Evolutionary conservation across 2,329 filamentous ascomycete genomes (phyloP), one percentile per base, ranked within the genome.

Genomic region (Penicillium sp.): DNA sequence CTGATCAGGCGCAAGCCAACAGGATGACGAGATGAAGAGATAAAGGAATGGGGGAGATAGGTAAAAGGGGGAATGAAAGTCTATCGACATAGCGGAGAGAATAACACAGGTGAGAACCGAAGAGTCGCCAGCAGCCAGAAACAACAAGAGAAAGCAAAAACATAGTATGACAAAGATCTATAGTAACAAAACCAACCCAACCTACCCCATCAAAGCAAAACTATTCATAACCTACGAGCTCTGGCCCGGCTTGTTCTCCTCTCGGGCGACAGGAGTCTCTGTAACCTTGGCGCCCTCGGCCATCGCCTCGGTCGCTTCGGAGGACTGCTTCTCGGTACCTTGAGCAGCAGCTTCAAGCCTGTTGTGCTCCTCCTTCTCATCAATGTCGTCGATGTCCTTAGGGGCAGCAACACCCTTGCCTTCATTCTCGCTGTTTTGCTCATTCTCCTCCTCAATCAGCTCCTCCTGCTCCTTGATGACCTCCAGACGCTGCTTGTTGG

Each of bases 401-500:
- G 91, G 91, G 9, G 89, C 89, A 15, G 89, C 85, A 55, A 91
- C 85, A 13, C 91, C 91, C 44, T 87, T 88, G 72, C 88, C 88
- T 76, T 91, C 88, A 79, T 91, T 92, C 77, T 90, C 87, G 75
- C 93, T 86, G 73, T 91, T 91, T 81, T 99, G 94, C 82, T 95
- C 87, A 67, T 94, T 96, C 83, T 99, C 95, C 76, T 99, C 95
- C 66, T 97, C 90, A 61, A 99, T 99, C 65, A 99, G 88, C 77
- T 97, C 95, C 78, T 99, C 91, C 83, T 99, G 95, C 83, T 99
- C 95, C 86, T 93, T 96, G 75, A 99, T 86, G 17, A 99, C 95
- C 83, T 99, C 95, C 45, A 99, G 90, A 77, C 95, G 91, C 84
- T 98, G 95, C 86, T 96, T 97, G 87, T 99, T 99, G 68, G 95